phyloP scores from a whole-genome alignment of 371 early-diverging fungal species.

The Apophysomyces sp. region DNA sequence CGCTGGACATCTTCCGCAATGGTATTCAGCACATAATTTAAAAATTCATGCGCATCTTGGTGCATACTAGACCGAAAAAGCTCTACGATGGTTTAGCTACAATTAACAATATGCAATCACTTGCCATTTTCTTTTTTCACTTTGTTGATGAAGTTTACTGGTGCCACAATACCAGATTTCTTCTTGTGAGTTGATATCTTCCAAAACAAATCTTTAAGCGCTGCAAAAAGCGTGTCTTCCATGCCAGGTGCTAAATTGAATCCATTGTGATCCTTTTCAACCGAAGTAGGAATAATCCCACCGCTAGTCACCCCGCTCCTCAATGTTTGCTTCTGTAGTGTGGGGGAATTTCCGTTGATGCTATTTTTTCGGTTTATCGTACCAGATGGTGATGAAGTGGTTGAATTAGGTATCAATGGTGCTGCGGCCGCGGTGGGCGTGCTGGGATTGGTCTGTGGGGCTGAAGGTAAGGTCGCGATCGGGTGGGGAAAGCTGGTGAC shows the following conservation, averaged over 20 bases:
- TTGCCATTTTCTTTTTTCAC: conserved; percentile 90
- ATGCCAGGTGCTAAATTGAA: conserved; percentile 56
- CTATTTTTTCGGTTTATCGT: conserved; percentile 11
- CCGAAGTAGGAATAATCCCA: conserved; percentile 1
- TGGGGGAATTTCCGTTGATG: conserved; percentile 2
- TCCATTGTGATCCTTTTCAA: conserved; percentile 42
- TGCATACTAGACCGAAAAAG: conserved; percentile 91
- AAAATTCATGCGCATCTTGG: conserved; percentile 97
- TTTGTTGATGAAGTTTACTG: conserved; percentile 81
- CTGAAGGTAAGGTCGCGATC: conserved; percentile 20
- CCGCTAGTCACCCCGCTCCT: not conserved
- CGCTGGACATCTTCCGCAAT: conserved; percentile 85
- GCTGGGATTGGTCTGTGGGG: conserved; percentile 31
- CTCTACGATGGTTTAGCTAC: conserved; percentile 48
- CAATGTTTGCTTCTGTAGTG: not conserved
- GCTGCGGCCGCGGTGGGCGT: conserved; percentile 19
- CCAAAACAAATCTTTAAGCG: conserved; percentile 87
- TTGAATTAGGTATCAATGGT: conserved; percentile 13
- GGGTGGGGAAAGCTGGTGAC: conserved; percentile 70
- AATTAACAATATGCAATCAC: not conserved
- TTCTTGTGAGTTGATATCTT: conserved; percentile 82
- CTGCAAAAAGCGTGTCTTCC: conserved; percentile 81
- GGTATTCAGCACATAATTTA: conserved; percentile 90
- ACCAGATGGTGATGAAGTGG: conserved; percentile 9
- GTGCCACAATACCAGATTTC: conserved; percentile 85